A percentile compares a stretch with the other conserved stretches of the same genome.
Conservation (phyloP, 2,329 filamentous ascomycete species). For the Ceratocystis smalleyi region DNA sequence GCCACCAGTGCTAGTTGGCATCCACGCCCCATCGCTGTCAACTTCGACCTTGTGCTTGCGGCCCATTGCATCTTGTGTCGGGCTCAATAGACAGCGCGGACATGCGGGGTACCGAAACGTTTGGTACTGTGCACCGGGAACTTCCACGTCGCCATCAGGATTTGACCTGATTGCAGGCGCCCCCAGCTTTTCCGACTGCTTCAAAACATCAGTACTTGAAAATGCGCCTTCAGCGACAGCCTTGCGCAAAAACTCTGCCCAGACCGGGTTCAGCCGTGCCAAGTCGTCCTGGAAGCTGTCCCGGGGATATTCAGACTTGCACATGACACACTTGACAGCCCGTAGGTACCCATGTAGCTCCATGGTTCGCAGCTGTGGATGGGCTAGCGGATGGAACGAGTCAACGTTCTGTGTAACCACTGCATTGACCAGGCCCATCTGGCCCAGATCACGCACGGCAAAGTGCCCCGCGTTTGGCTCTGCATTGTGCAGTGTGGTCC, state of each 20-base stretch:
- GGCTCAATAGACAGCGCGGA: constrained; percentile 54
- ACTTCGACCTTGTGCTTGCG: constrained; percentile 41
- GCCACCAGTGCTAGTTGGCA: constrained; percentile 48
- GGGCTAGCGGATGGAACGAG: constrained; percentile 70
- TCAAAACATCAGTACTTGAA: constrained; percentile 9
- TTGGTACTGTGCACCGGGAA: constrained; percentile 73
- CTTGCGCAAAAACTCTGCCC: constrained; percentile 60
- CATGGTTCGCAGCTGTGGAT: constrained; percentile 57
- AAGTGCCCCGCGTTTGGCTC: constrained; percentile 64
- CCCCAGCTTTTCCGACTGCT: constrained; percentile 51
- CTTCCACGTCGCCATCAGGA: constrained; percentile 85
- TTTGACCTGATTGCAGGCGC: constrained; percentile 65
- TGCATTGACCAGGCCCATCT: constrained; percentile 53
- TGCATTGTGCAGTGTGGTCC: constrained; percentile 67
- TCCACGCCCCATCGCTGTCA: constrained; percentile 62
- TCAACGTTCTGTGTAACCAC: constrained; percentile 97
- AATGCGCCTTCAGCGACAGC: constrained; percentile 44
- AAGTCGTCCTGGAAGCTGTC: constrained; percentile 62
- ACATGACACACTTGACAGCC: constrained; percentile 65
- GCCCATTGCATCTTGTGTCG: background rate
- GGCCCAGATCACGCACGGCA: constrained; percentile 56
- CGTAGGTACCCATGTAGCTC: constrained; percentile 88
- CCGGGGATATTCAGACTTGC: constrained; percentile 54
- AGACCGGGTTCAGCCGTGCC: constrained; percentile 66
- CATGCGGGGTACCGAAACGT: constrained; percentile 87